Evolutionary conservation across 805 yeast species (phyloP).

Genomic region (Candida argentea): DNA sequence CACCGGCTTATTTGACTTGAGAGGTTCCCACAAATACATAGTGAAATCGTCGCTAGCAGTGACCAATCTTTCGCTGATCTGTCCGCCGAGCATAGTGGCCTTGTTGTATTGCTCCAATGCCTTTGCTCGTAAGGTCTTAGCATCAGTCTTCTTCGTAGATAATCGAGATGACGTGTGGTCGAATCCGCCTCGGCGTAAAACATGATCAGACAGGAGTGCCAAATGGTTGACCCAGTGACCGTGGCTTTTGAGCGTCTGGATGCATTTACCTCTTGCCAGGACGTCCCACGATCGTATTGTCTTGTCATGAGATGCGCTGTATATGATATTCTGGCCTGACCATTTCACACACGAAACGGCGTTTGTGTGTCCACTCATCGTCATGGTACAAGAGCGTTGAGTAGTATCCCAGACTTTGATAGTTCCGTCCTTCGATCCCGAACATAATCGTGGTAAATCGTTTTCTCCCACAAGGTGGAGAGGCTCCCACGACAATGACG

Average conservation of each 20-base stretch:
- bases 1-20: slow-evolving; percentile 68
- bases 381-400: slow-evolving; percentile 51
- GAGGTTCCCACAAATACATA: slow-evolving; percentile 95
- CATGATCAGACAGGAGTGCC: slow-evolving; percentile 85
- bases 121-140: slow-evolving; percentile 25
- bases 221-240: slow-evolving; percentile 98
- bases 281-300: slow-evolving; percentile 90
- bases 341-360: slow-evolving; percentile 94
- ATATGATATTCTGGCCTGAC: slow-evolving; percentile 83
- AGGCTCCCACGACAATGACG: slow-evolving; percentile 91
- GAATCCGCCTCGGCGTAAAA: slow-evolving; percentile 76
- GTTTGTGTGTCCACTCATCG: slow-evolving; percentile 80
- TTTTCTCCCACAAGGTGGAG: slow-evolving; percentile 64
- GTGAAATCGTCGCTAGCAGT: slow-evolving; percentile 97
- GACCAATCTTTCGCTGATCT: slow-evolving; percentile 63
- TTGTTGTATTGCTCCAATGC: slow-evolving; percentile 57
- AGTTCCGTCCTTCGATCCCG: slow-evolving; percentile 89
- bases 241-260: slow-evolving; percentile 74
- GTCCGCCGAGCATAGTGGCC: slow-evolving; percentile 50
- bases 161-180: slow-evolving; percentile 52
- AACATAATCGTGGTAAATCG: slow-evolving; percentile 61
- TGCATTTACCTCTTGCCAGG: slow-evolving; percentile 57
- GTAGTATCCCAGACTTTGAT: slow-evolving; percentile 83
- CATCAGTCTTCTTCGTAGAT: slow-evolving; percentile 8
- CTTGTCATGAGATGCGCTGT: slow-evolving; percentile 90